phyloP scores from a whole-genome alignment of 768 basidiomycete species.

The Naematelia aurantialba region DNA sequence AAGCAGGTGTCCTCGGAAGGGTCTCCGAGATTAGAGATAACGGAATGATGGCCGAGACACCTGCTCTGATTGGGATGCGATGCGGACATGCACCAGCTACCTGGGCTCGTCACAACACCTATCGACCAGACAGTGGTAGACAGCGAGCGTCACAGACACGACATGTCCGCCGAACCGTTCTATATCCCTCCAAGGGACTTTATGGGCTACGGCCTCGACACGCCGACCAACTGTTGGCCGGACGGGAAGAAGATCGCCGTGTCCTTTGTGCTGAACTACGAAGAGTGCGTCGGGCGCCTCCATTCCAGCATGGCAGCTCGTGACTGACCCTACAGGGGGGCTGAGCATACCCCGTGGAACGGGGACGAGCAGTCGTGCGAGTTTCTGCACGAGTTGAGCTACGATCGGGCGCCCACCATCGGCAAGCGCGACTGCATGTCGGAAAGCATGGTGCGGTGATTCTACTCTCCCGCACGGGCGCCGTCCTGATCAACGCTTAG shows the following conservation, averaged over 20 bases:
- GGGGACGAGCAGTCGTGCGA: conserved; percentile 25
- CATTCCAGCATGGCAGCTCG: neutral
- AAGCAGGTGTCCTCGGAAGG: no score
- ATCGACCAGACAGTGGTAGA: no score
- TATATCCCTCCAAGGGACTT: conserved; percentile 30
- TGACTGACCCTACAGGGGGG: conserved; percentile 15
- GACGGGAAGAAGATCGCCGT: conserved; percentile 33
- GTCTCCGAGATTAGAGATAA: no score
- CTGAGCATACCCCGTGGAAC: conserved; percentile 36
- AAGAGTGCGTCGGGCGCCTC: conserved; percentile 17
- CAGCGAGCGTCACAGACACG: no score
- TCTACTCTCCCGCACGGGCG: neutral
- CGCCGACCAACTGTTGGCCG: conserved; percentile 25
- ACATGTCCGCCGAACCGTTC: neutral
- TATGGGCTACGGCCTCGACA: conserved; percentile 28
- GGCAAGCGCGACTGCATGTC: conserved; percentile 27
- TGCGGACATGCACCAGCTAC: no score
- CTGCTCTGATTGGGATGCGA: no score
- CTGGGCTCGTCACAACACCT: neutral
- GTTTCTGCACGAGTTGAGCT: conserved; percentile 28
- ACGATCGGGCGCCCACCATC: conserved; percentile 15
- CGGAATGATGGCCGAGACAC: no score
- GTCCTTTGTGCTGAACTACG: conserved; percentile 32
- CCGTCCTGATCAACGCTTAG: neutral
- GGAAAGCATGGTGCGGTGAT: conserved; percentile 32